Evolutionary conservation across 495 filamentous ascomycete genomes (phyloP), one percentile per base, ranked within the genome.

Genomic region (Umbilicaria muhlenbergii): DNA sequence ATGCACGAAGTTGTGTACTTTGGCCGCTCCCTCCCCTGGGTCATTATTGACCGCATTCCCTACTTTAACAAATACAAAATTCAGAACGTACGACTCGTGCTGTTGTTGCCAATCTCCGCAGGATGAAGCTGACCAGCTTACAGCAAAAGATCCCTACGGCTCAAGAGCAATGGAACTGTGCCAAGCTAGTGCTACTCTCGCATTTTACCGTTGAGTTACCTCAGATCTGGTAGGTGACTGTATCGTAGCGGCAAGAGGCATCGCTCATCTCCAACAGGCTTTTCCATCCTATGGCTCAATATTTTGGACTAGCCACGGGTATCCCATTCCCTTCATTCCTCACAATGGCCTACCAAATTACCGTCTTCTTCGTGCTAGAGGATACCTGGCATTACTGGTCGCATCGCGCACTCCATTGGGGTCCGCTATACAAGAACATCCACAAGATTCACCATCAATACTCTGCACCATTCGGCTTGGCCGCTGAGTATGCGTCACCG

Each of bases 401-500:
- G 39, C 91, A 98, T 65, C 86, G 91, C 49, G 81, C 81, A 19
- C 74, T 98, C 53, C 91, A 98, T 72, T 94, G 88, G 78, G 87
- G 86, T 5, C 82, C 83, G 21, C 77, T 98, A 5, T 98, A 98
- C 74, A 89, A 80, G 63, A 70, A 75, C 51, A 83, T 98, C 44
- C 91, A 98, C 73, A 98, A 98, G 68, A 89, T 98, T 43, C 91
- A 98, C 67, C 91, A 98, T 68, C 86, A 85, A 51, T 98, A 98
- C 67, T 93, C 87, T 13, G 92, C 91, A 6, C 91, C 91, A 12
- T 98, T 98, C 56, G 91, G 91, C 45, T 70, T 98, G 38, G 87
- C 92, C 15, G 91, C 91, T 34, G 91, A 98, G 66, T 98, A 96
- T 63, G 91, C 91, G 1, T 95, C 88, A 36, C 91, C 91, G 0